Evolutionary conservation across 768 basidiomycete species (phyloP), one percentile per base, ranked within the genome.

Genomic region (Tubosaeta brunneosetosa): DNA sequence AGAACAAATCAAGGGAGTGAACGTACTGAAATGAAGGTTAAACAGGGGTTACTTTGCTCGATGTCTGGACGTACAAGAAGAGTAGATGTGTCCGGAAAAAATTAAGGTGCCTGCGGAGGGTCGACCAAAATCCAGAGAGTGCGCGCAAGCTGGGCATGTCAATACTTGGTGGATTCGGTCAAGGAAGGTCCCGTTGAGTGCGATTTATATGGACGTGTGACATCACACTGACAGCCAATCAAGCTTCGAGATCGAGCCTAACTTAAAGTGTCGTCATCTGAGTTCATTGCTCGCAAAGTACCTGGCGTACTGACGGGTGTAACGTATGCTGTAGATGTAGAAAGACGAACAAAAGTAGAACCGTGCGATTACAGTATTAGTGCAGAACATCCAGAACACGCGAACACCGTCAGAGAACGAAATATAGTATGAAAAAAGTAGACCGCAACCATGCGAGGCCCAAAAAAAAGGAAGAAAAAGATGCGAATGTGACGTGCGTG

Each of bases 1-100:
- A 17, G 90, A 88, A 57, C 82, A 80, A 49, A 94, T 72, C 57
- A 97, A 75, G 2, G 94, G 94, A 0, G 83, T 83, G 64, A 91
- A 79, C 6, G 82, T 85, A 61, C 88, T 91, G 62, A 19, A 55
- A 45, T 3, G 26, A 36, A 0, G 6, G 52, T 55, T 45, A 44
- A 47, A 47, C 42, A 44, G 40, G 45, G 47, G 19, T 44, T 29
- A 44, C 40, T 29, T 44, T 33, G 19, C 42, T 45, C 32, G 40
- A 61, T 29, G 55, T 44, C 37, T 17, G 42, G 33, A 68, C 83
- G 62, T 56, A 83, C 84, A 85, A 84, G 66, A 79, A 77, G 43
- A 84, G 68, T 22, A 85, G 63, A 57, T 86, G 84, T 47, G 82
- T 63, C 6, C 85, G 77, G 59, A 78, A 86, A 59, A 86, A 86